These are phyloP conservation scores for Talaromyces borbonicus DNA, from an alignment of 495 filamentous ascomycete genomes.

Conservation along the genomic window DNA sequence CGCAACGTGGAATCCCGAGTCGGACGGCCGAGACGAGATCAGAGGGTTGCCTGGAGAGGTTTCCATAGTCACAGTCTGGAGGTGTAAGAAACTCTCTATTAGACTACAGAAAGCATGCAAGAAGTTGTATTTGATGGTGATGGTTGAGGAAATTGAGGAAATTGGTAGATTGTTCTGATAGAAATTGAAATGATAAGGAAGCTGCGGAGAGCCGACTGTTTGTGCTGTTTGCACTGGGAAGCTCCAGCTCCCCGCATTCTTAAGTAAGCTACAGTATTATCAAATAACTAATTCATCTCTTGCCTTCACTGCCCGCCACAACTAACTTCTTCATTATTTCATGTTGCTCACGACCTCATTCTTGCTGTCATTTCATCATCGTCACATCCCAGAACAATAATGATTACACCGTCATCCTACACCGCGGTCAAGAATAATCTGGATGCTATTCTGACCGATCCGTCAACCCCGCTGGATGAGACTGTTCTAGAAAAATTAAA, in stretches of 20 bases:
- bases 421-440: conserved; percentile 29
- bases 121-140: no score
- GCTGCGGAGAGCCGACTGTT: conserved; percentile 10
- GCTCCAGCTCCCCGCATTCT: conserved; percentile 3
- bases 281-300: no score
- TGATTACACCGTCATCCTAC: conserved; percentile 32
- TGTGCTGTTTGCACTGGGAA: conserved; percentile 19
- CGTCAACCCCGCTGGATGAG: conserved; percentile 25
- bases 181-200: background rate
- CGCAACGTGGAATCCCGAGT: conserved; percentile 69
- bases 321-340: background rate
- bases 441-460: conserved; percentile 24
- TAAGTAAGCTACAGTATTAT: background rate
- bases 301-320: no score
- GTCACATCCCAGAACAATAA: conserved; percentile 6
- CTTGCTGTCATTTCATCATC: background rate
- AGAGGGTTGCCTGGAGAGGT: conserved; percentile 35
- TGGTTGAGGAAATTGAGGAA: no score
- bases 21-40: conserved; percentile 57
- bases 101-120: no score
- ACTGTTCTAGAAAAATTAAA: conserved; percentile 31
- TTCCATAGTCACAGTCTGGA: conserved; percentile 12
- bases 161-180: no score
- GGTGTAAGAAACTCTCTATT: no score
- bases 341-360: background rate